A percentile compares a stretch with the other conserved stretches of the same genome.
Evolutionary conservation across 768 basidiomycete genomes (phyloP).

Genomic region (Harrya chromipes): DNA sequence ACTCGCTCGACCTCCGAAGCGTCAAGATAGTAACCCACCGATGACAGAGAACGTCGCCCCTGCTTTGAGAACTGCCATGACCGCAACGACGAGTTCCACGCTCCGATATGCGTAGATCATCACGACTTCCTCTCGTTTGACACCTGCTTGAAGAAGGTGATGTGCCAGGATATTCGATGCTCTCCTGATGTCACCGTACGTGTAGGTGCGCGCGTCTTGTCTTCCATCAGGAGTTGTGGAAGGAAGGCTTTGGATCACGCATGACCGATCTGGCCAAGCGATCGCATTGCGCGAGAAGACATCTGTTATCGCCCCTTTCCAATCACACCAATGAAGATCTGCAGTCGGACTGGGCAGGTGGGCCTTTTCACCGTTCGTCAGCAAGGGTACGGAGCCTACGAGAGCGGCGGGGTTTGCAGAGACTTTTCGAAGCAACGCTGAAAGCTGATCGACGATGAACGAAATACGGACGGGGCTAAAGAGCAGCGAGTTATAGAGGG

Average conservation of each 20-base stretch:
- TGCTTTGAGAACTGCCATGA: constrained; percentile 94
- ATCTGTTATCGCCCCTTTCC: constrained; percentile 95
- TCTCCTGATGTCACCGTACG: constrained; percentile 76
- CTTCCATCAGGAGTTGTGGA: constrained; percentile 32
- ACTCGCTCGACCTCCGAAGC: neutral
- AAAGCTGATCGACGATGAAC: constrained; percentile 82
- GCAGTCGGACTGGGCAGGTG: constrained; percentile 80
- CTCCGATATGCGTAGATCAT: constrained; percentile 97
- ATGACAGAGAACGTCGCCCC: constrained; percentile 98
- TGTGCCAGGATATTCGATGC: constrained; percentile 91
- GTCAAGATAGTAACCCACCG: constrained; percentile 47
- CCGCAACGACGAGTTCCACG: constrained; percentile 94
- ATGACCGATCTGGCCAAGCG: constrained; percentile 74
- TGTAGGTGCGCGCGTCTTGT: constrained; percentile 60
- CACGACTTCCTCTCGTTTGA: constrained; percentile 92
- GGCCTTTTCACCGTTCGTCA: constrained; percentile 66
- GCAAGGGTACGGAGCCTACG: constrained; percentile 76
- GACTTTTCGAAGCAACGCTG: constrained; percentile 68
- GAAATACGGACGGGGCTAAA: constrained; percentile 79
- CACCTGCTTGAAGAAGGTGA: constrained; percentile 78
- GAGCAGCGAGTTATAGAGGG: constrained; percentile 92
- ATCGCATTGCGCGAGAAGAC: constrained; percentile 89
- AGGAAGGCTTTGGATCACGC: constrained; percentile 79
- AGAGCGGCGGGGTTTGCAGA: constrained; percentile 63
- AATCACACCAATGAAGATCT: constrained; percentile 95